Evolutionary conservation across 2,329 filamentous ascomycete genomes (phyloP), one percentile per base, ranked within the genome.

Genomic region (Claviceps spartinae): DNA sequence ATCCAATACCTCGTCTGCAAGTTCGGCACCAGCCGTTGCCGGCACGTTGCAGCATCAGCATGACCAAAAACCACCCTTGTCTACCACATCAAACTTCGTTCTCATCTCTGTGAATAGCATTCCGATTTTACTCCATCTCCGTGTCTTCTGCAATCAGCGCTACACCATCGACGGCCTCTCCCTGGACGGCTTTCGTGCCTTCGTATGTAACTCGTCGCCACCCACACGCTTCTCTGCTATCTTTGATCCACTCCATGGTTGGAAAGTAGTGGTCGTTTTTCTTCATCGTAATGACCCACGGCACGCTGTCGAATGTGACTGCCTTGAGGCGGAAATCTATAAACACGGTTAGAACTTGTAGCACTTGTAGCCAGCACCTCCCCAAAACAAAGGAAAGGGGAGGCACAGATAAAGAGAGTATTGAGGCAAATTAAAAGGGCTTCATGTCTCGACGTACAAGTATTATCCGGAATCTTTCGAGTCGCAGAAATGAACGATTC

Each of bases 281-380:
- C 82, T 98, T 98, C 87, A 98, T 95, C 8, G 93, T 98, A 41
- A 94, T 88, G n/a, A 98, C 89, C 89, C 93, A 98, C 3, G 91
- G 91, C 9, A 98, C 89, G 62, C 94, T 95, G 67, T 98, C 93
- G 63, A 98, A 98, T 0, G 93, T 97, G 67, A 97, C 88, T n/a
- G 93, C 88, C 67, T 91, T 90, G 50, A 98, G 76, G 18, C 93
- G 83, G 81, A 98, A 98, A 70, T 98, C 82, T 85, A 53, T 36
- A n/a, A 18, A 34, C 9, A 34, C 11, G 30, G 4, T 34, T 34
- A 34, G 30, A 34, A 34, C 30, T 1, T 34, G 9, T 11, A 11
- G 1, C 30, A 34, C 30, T 34, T 11, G 9, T 11, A 4, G 30
- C 30, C 9, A 34, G 30, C 30, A 11, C 4, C 8, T 11, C 30